Conservation (phyloP, 2,329 filamentous ascomycete species). For the Alternaria consortialis region DNA sequence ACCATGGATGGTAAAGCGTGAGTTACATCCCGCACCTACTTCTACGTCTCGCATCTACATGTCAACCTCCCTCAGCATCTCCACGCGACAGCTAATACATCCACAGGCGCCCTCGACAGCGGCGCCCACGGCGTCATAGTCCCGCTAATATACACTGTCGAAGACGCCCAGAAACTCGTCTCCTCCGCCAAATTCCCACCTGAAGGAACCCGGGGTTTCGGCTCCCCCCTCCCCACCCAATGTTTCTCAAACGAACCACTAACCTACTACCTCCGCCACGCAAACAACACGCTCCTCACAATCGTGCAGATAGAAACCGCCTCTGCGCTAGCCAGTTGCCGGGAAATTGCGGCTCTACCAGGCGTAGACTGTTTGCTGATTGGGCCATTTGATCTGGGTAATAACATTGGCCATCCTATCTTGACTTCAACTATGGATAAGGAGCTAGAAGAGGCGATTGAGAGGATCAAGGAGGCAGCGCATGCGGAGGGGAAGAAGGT, state of each 20-base stretch:
- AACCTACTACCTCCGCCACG: conserved; percentile 62
- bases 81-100: not conserved
- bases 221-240: conserved; percentile 63
- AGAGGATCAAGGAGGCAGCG: conserved; percentile 61
- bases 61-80: not conserved
- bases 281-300: conserved; percentile 63
- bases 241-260: conserved; percentile 54
- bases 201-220: conserved; percentile 63
- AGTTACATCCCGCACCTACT: conserved; percentile 14
- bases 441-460: conserved; percentile 62
- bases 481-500: conserved; percentile 62
- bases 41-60: not conserved
- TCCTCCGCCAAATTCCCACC: conserved; percentile 66
- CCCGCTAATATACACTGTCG: conserved; percentile 61
- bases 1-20: conserved; percentile 69
- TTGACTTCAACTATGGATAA: conserved; percentile 57
- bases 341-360: conserved; percentile 61
- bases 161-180: conserved; percentile 63
- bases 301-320: conserved; percentile 60
- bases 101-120: conserved; percentile 63
- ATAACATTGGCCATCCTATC: conserved; percentile 65
- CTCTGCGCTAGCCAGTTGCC: conserved; percentile 51
- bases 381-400: conserved; percentile 66
- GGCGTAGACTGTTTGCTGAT: conserved; percentile 64
- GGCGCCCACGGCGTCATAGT: conserved; percentile 68